These are phyloP conservation scores for Musa balbisiana DNA, from an alignment of 202 grass and related monocot genomes.

Conservation along the genomic window DNA sequence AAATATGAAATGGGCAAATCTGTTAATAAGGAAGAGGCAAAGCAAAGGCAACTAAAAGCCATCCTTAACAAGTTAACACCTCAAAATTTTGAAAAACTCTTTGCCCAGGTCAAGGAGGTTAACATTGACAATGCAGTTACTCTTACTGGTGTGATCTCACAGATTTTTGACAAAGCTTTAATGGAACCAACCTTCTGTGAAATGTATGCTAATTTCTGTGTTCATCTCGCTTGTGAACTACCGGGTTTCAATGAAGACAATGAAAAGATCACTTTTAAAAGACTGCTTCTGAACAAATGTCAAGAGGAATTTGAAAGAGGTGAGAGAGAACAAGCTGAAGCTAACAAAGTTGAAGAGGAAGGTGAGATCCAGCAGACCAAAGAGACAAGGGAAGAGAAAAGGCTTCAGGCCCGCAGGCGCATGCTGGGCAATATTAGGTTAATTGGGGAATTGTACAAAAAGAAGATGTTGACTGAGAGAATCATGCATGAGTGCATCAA, in stretches of 20 bases:
- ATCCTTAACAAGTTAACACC: conserved; percentile 97
- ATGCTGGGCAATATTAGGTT: conserved; percentile 98
- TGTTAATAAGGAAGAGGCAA: conserved; percentile 64
- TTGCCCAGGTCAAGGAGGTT: conserved; percentile 65
- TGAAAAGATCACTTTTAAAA: conserved; percentile 94
- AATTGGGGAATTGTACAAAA: conserved; percentile 97
- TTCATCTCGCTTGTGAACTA: conserved; percentile 48
- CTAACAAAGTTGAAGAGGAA: conserved; percentile 85
- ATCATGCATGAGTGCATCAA: conserved; percentile 99
- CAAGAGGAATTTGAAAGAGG: conserved; percentile 97
- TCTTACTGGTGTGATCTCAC: conserved; percentile 82
- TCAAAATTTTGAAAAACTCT: conserved; percentile 98
- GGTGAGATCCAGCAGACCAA: conserved; percentile 69
- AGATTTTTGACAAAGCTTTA: conserved; percentile 99
- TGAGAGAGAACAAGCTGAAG: conserved; percentile 88
- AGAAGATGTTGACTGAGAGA: conserved; percentile 87
- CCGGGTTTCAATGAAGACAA: conserved; percentile 74
- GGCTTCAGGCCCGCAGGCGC: conserved; percentile 54
- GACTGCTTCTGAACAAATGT: conserved; percentile 86
- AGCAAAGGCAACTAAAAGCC: conserved; percentile 72
- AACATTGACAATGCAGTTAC: conserved; percentile 73
- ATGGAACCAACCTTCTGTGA: conserved; percentile 99
- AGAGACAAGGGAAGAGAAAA: conserved; percentile 72
- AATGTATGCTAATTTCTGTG: conserved; percentile 98
- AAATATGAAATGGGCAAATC: conserved; percentile 70